Conservation (phyloP, 331 rosid genomes). For the Arachis monticola region DNA sequence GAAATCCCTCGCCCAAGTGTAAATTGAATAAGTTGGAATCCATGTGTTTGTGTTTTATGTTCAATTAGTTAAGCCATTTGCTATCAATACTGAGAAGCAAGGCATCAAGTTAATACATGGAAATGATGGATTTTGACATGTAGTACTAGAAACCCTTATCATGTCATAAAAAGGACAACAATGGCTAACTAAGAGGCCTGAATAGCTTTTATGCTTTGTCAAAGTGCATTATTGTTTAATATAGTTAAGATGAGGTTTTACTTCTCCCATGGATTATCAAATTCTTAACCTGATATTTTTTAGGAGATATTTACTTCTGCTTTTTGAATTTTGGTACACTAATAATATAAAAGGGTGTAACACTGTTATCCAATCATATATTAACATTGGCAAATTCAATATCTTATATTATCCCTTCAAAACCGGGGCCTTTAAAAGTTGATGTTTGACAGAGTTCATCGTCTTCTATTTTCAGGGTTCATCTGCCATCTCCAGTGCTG, state of each 20-base stretch:
- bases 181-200: not conserved
- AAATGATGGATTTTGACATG: not conserved
- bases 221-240: not conserved
- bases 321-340: too few relatives aligned
- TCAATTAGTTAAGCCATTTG: not conserved
- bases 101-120: not conserved
- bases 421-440: not conserved
- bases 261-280: not conserved
- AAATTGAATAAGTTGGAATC: too few relatives aligned
- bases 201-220: not conserved
- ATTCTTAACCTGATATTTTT: not conserved
- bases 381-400: too few relatives aligned
- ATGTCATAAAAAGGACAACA: not conserved
- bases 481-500: constrained; percentile 88
- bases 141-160: not conserved
- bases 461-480: constrained; percentile 62
- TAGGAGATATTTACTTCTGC: too few relatives aligned
- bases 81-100: not conserved
- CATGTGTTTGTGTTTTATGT: not conserved
- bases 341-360: too few relatives aligned
- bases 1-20: not conserved
- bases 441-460: constrained; percentile 28
- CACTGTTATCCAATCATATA: too few relatives aligned
- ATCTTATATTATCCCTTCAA: not conserved
- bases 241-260: not conserved